Evolutionary conservation across 768 basidiomycete genomes (phyloP).

Genomic region (Russula foetens): DNA sequence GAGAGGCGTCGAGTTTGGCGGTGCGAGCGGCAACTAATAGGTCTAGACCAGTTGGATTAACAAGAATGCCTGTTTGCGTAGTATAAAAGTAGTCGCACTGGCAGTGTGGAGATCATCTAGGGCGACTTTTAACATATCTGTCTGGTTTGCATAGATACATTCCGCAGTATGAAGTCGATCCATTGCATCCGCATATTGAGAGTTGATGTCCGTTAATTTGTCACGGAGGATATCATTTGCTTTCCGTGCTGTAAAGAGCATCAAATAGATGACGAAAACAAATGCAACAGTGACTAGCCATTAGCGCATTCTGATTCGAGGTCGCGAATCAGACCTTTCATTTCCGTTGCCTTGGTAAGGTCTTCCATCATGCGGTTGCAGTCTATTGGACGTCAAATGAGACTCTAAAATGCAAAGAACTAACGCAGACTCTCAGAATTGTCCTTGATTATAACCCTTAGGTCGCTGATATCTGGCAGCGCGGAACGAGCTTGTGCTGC

Average conservation of each 20-base stretch:
- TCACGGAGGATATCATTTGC: conserved; percentile 20
- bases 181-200: conserved; percentile 16
- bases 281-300: background rate
- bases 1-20: conserved; percentile 11
- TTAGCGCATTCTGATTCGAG: conserved; percentile 12
- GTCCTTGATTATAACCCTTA: conserved; percentile 10
- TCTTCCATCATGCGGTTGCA: conserved; percentile 9
- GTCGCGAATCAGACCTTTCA: conserved; percentile 10
- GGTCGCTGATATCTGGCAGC: conserved; percentile 10
- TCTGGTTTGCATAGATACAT: conserved; percentile 3
- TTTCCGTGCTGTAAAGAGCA: conserved; percentile 12
- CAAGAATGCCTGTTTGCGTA: background rate
- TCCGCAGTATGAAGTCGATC: conserved; percentile 12
- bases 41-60: background rate
- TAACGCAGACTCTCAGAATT: conserved; percentile 9
- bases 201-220: conserved; percentile 19
- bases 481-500: conserved; percentile 12
- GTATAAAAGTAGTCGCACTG: conserved; percentile 2
- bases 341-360: conserved; percentile 6
- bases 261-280: background rate
- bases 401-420: background rate
- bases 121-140: conserved; percentile 1
- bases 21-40: background rate
- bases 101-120: conserved; percentile 13
- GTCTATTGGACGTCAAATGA: conserved; percentile 1